Base-by-base conservation (phyloP, 768 basidiomycete species). In the Chiua virens region DNA sequence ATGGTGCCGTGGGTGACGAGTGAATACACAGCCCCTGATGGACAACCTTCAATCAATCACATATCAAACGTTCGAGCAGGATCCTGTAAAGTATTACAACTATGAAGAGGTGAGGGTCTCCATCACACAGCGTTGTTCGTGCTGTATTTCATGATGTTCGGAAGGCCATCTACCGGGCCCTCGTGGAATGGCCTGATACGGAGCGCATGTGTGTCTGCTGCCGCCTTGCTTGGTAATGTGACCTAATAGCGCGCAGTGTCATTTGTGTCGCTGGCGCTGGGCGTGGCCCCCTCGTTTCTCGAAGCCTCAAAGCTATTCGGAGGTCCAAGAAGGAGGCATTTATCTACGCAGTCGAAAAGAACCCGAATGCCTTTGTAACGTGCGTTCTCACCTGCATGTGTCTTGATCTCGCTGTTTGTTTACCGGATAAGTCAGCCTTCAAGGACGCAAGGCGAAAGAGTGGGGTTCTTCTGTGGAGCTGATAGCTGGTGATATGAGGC, bases 21-120 rank as follows among this genome's bases (percentile, higher is more conserved):
- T 47, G 46, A 21, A 21, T 18, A 48, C 54, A 49, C 59, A 95
- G 89, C 97, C 97, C 21, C 70, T 99, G 61, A 96, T 96, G 94
- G 96, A 99, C 63, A 95, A 99, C 71, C 72, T 99, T 49, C 92
- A 91, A 64, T 95, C 92, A 60, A 81, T 87, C 57, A 98, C 94
- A 11, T 99, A 99, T 69, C 93, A 98, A 65, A 93, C 92, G 3
- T 99, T 99, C 63, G 97, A 99, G 64, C 84, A 93, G 66, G 97
- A 98, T 73, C 96, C 97, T 4, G 86, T 98, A 53, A 99, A 99
- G 70, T 99, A 99, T 66, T 71, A 79, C 49, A 86, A 92, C 61
- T 99, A 99, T 66, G 97, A 99, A 73, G 90, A 96, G 79, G 91
- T 87, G 42, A 71, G 43, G 45, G 37, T 45, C 22, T 40, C 41